Evolutionary conservation across 805 yeast genomes (phyloP), one percentile per base, ranked within the genome.

Genomic region (Pichia eremophila): DNA sequence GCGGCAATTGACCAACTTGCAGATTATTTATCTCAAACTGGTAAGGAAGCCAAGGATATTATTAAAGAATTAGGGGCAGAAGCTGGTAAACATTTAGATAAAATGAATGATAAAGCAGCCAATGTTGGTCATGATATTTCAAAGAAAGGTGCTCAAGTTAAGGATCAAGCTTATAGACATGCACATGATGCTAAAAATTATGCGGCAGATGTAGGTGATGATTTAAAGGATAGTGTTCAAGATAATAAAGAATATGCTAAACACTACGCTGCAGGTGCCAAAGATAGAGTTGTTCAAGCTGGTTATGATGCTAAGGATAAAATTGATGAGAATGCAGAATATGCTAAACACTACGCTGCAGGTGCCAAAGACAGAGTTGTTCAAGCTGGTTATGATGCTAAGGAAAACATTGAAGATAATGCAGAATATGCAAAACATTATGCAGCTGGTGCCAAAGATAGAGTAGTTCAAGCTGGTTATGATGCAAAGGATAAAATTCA

Each of bases 1-100:
- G 52, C 54, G 32, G 61, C 64, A 10, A 45, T 52, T n/a, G 39
- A 41, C 17, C 47, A 52, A 25, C 38, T 59, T 25, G 46, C 47
- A 29, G 25, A 37, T 2, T 47, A 50, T 41, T 10, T 54, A 14
- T 45, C 50, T 14, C 39, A 47, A 18, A 19, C 28, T 9, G 41
- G 31, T 9, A 40, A 45, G 18, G 38, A 42, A 18, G 46, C 44
- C 5, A 38, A 34, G 15, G 39, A 46, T 14, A 18, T 17, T 22
- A 25, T 35, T 14, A 22, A 28, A 4, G 36, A 34, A 34, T 15
- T 34, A 8, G 36, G 36, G 3, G 17, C 10, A 2, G 17, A 34
- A 5, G 36, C 36, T 10, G 36, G 36, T 10, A 15, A 12, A 8
- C 36, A 34, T 14, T 15, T 34, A 7, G 7, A 15, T 15, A 34